Evolutionary conservation across 176 grass and related monocot genomes (phyloP).

Genomic region (Bonia amplexicaulis): DNA sequence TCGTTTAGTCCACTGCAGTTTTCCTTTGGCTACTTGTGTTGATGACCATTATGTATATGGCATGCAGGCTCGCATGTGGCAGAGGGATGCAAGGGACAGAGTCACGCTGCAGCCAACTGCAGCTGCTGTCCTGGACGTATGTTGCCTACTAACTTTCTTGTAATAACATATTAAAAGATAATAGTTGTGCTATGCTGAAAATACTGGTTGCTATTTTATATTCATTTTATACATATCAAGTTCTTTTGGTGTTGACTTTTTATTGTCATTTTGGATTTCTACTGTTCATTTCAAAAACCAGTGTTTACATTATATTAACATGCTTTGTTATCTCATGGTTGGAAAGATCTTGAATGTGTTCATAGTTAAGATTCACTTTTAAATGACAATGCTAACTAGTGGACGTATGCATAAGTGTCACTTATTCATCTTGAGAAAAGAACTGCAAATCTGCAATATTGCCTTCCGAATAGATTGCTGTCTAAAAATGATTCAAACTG

Average conservation of each 20-base stretch:
- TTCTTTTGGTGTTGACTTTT: background rate
- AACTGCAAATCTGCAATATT: background rate
- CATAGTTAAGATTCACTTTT: background rate
- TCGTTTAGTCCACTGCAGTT: background rate
- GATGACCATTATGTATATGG: conserved; percentile 1
- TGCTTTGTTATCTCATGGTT: background rate
- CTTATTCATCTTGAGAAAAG: background rate
- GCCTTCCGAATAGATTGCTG: background rate
- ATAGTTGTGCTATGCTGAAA: background rate
- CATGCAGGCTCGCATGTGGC: conserved; percentile 86
- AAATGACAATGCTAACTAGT: background rate
- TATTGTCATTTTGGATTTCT: background rate
- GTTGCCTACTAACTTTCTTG: conserved; percentile 15
- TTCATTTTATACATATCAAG: background rate
- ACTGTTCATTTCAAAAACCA: background rate
- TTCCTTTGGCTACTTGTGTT: background rate
- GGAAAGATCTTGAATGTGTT: background rate
- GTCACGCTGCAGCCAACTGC: conserved; percentile 73
- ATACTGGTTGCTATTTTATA: background rate
- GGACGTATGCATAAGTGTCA: background rate
- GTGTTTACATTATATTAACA: background rate
- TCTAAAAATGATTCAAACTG: background rate
- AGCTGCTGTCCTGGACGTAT: conserved; percentile 89
- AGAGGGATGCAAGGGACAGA: conserved; percentile 76
- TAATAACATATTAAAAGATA: background rate